These are phyloP conservation scores for Eimeria acervulina DNA, from an alignment of 169 alveolate species.

Conservation along the genomic window DNA sequence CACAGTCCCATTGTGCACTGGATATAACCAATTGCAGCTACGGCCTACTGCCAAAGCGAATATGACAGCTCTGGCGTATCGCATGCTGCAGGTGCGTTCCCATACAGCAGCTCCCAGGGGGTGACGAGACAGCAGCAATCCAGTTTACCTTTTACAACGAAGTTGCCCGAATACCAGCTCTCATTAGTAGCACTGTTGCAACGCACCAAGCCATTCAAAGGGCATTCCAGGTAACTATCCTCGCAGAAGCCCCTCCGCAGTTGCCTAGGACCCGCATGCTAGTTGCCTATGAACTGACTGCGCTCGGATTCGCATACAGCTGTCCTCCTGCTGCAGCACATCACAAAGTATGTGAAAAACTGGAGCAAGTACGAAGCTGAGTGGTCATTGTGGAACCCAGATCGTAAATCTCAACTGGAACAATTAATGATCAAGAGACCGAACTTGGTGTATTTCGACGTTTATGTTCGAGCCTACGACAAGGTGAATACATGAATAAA, in stretches of 20 bases:
- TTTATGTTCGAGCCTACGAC: constrained; percentile 83
- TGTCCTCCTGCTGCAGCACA: constrained; percentile 66
- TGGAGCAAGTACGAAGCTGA: constrained; percentile 88
- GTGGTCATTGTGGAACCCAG: constrained; percentile 88
- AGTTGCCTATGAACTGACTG: background rate
- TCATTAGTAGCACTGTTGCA: constrained; percentile 86
- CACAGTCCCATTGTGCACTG: background rate
- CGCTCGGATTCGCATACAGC: background rate
- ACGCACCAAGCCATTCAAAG: constrained; percentile 87
- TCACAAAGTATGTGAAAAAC: constrained; percentile 84
- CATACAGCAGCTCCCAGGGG: constrained; percentile 85
- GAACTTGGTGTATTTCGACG: constrained; percentile 86
- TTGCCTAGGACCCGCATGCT: too few relatives aligned
- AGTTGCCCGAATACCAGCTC: constrained; percentile 86
- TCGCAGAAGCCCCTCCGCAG: constrained; percentile 24
- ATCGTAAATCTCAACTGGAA: constrained; percentile 85
- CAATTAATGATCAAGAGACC: constrained; percentile 83
- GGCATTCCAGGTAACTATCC: constrained; percentile 83
- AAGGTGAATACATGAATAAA: constrained; percentile 40
- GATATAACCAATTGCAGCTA: too few relatives aligned
- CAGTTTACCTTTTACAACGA: constrained; percentile 87
- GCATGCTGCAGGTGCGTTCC: constrained; percentile 80
- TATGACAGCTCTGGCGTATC: background rate
- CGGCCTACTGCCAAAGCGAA: background rate
- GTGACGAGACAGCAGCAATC: constrained; percentile 80